A percentile compares a stretch with the other conserved stretches of the same genome.
Evolutionary conservation across 106 monocot species (phyloP).

Genomic region (Phalaenopsis aphrodite): DNA sequence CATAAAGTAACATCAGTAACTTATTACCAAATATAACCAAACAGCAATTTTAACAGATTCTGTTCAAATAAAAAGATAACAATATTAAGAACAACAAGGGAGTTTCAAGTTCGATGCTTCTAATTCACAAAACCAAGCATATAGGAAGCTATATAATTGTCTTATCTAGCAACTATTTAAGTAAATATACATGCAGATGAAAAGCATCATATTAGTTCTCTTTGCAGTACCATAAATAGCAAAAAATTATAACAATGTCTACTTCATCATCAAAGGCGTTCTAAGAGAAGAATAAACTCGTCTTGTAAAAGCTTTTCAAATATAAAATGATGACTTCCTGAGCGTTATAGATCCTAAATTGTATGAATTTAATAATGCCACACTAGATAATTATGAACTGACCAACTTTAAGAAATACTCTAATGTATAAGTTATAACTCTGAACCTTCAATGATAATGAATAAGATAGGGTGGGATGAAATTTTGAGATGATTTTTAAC

Average conservation of each 20-base stretch:
- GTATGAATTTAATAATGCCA: neutral
- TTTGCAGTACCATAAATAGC: neutral
- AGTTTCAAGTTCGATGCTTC: neutral
- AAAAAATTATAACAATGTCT: neutral
- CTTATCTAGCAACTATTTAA: neutral
- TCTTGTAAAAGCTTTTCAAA: neutral
- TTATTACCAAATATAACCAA: conserved; percentile 2
- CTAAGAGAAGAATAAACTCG: neutral
- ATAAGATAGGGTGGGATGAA: neutral
- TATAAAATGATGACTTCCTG: neutral
- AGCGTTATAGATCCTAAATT: neutral
- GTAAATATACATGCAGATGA: neutral
- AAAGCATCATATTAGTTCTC: neutral
- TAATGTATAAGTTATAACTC: too few species aligned
- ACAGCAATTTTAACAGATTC: neutral
- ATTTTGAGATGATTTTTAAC: neutral
- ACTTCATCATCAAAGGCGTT: neutral
- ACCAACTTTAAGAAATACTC: neutral
- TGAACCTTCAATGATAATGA: neutral
- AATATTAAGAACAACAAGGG: neutral
- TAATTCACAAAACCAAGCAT: neutral
- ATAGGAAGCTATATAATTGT: neutral
- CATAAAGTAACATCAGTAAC: neutral
- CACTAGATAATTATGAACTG: neutral
- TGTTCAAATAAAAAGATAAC: neutral